Percentiles rank a stretch among this genome's conserved stretches.
Conservation (phyloP, 495 filamentous ascomycete genomes). For the Neurospora sp. region DNA sequence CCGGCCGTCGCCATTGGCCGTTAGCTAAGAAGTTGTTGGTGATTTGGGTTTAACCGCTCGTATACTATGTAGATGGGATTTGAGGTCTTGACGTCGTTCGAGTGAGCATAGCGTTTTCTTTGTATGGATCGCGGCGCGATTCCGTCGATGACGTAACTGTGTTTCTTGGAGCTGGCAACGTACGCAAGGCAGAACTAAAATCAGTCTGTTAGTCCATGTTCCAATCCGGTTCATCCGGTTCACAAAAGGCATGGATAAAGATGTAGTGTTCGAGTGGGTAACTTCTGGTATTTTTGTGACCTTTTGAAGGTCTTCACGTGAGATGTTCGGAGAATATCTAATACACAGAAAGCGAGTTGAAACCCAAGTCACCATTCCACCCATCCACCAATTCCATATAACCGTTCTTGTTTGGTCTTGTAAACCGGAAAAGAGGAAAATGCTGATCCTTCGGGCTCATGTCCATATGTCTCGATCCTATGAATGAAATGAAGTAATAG, state of each 20-base stretch:
- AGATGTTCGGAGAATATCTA: slow-evolving; percentile 27
- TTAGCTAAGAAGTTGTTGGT: no score
- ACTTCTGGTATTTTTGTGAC: slow-evolving; percentile 45
- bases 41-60: background rate
- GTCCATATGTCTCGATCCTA: slow-evolving; percentile 3
- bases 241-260: background rate
- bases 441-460: slow-evolving; percentile 22
- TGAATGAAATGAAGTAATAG: background rate
- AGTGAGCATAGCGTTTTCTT: background rate
- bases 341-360: slow-evolving; percentile 49
- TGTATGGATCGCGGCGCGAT: background rate
- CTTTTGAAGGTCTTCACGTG: slow-evolving; percentile 7
- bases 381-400: slow-evolving; percentile 5
- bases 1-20: background rate
- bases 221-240: background rate
- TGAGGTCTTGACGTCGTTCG: background rate
- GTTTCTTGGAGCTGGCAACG: background rate
- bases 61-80: background rate
- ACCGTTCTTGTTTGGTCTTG: background rate
- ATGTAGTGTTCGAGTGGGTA: slow-evolving; percentile 35
- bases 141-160: background rate
- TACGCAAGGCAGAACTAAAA: background rate
- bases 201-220: background rate
- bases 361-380: slow-evolving; percentile 3
- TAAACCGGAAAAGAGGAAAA: slow-evolving; percentile 4